Base-by-base conservation (phyloP, 306 rosid species). In the Vigna trinervia region DNA sequence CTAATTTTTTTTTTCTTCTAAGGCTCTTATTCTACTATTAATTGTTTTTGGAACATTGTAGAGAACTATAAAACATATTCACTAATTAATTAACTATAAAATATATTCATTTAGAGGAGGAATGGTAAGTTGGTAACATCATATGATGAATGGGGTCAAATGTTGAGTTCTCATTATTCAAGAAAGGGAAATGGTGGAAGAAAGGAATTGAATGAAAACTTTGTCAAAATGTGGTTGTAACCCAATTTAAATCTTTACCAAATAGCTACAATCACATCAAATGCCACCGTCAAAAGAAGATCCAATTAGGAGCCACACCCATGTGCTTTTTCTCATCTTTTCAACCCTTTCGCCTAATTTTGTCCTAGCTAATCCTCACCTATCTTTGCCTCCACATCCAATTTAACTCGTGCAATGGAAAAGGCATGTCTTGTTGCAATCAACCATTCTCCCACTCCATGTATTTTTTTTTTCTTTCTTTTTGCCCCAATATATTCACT, bases 241-340 rank as follows among this genome's bases (percentile, higher is more conserved):
- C 76, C 81, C 51, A 73, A 78, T 48, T 60, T 76, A 74, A 85
- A 78, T 52, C 41, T 60, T 68, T 58, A 75, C 34, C 73, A 66
- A 56, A 20, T 13, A 13, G 36, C 73, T 12, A 62, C 63, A 14
- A 46, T 77, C 78, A 52, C 59, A 78, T 74, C 88, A 81, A 85
- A 50, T 51, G 47, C 63, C 69, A 41, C 74, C 78, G 73, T 71
- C 17, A 71, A 77, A 85, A 78, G 80, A 79, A 74, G 84, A 63
- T 69, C 84, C 81, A 78, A 71, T 66, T 71, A 73, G 75, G 77
- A 60, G 81, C 68, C 34, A 41, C 81, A 76, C 80, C 81, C 77
- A 85, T 85, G 82, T 82, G 88, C 82, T 41, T 74, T 81, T 59
- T 77, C 20, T 61, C 22, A 69, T 63, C 51, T 59, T 59, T 71